Conservation (phyloP, 768 basidiomycete species). For the Hydnomerulius pinastri region DNA sequence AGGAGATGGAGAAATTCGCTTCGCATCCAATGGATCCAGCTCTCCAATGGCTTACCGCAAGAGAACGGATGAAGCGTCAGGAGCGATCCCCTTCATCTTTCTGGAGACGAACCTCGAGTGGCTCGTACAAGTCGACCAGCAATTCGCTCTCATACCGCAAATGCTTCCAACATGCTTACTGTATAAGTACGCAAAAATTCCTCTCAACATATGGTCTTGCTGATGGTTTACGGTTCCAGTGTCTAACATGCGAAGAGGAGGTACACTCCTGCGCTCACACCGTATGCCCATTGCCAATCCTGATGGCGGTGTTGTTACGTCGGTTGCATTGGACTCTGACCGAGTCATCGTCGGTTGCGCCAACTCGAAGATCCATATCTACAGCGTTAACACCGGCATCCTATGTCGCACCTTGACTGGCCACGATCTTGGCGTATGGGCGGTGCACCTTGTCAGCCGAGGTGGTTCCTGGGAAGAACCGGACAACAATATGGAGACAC, state of each 20-base stretch:
- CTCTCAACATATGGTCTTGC: not conserved
- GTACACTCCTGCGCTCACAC: constrained; percentile 68
- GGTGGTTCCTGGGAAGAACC: constrained; percentile 49
- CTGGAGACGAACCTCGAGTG: constrained; percentile 21
- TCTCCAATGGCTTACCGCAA: constrained; percentile 39
- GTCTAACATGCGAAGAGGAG: constrained; percentile 79
- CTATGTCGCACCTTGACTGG: constrained; percentile 78
- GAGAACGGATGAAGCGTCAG: constrained; percentile 30
- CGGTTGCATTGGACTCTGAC: constrained; percentile 77
- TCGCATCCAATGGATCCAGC: constrained; percentile 42
- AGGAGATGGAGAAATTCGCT: constrained; percentile 36
- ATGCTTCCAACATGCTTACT: constrained; percentile 73
- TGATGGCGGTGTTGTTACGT: constrained; percentile 77
- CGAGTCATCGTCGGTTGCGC: constrained; percentile 91
- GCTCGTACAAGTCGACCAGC: constrained; percentile 2
- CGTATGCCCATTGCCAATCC: constrained; percentile 44
- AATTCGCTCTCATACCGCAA: constrained; percentile 51
- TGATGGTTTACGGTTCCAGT: constrained; percentile 42
- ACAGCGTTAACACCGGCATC: constrained; percentile 76
- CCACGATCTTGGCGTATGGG: constrained; percentile 92
- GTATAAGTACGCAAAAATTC: constrained; percentile 54
- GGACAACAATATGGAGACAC: constrained; percentile 7
- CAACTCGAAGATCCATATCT: constrained; percentile 82
- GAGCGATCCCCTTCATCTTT: constrained; percentile 25
- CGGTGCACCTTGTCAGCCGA: constrained; percentile 73